phyloP scores from a whole-genome alignment of 179 eudicot genomes.

The Heliamphora pulchella region DNA sequence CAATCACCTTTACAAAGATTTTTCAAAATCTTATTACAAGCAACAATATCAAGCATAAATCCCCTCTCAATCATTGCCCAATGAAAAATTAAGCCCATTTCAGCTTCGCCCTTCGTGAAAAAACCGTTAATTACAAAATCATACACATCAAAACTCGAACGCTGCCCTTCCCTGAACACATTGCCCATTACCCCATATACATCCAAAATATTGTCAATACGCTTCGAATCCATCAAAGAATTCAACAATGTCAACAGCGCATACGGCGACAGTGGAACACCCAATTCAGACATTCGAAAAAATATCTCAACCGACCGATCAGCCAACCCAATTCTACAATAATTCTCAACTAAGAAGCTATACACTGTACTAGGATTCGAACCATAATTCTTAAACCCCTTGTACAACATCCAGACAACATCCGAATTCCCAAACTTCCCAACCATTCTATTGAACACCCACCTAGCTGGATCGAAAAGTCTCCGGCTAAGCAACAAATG shows the following conservation, averaged over 20 bases:
- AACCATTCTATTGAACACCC: constrained; percentile 45
- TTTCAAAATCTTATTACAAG: constrained; percentile 52
- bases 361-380: constrained; percentile 46
- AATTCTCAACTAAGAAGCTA: constrained; percentile 50
- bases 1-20: constrained; percentile 30
- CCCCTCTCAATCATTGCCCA: constrained; percentile 41
- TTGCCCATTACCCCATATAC: constrained; percentile 24
- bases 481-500: constrained; percentile 39
- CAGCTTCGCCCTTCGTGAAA: constrained; percentile 33
- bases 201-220: constrained; percentile 28
- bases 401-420: constrained; percentile 29
- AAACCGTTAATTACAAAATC: constrained; percentile 42
- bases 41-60: constrained; percentile 28
- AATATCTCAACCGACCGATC: constrained; percentile 42
- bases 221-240: constrained; percentile 29
- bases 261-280: constrained; percentile 40
- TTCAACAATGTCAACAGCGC: constrained; percentile 36
- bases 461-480: constrained; percentile 44
- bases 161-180: constrained; percentile 21
- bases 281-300: constrained; percentile 31
- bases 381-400: constrained; percentile 29
- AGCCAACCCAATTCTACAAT: constrained; percentile 40
- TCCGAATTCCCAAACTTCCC: constrained; percentile 24
- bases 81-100: constrained; percentile 41
- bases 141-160: constrained; percentile 33